Base-by-base conservation (phyloP, 352 stramenopile genomes). In the Globisporangium mamillatum region DNA sequence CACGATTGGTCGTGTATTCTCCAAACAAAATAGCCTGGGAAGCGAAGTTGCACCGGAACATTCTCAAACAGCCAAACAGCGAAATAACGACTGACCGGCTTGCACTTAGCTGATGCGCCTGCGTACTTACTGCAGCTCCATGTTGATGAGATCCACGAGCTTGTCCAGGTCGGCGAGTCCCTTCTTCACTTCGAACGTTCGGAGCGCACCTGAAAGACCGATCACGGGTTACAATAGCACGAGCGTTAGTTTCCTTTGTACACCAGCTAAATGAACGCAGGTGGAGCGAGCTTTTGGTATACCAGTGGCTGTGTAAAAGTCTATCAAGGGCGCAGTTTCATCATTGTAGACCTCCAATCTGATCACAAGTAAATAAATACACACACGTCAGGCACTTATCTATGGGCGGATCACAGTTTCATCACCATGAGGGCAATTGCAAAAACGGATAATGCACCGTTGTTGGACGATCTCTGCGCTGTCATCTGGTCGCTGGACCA, bases 321-420 rank as follows among this genome's bases (percentile, higher is more conserved):
- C 76, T 65, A 97, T 84, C 10, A 97, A 72, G 54, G 91, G 91
- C 52, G 82, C 81, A 1, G 91, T 97, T 71, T 97, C 87, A 27
- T 89, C 74, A 54, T 95, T 94, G 82, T 97, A 97, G 27, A 97
- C 89, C 16, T 92, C 77, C 67, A 97, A 67, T 29, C 86, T 89
- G 32, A 20, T 65, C 24, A 27, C 32, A 55, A 36, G 16, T 20
- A 38, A 24, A 32, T 32, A 41, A 41, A 41, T 44, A 44, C 9
- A 44, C 12, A 46, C 8, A 46, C 12, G 10, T 46, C 38, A 46
- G 4, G 12, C 38, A 46, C 27, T 32, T 32, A 32, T 32, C 27
- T 32, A 32, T 32, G 27, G 3, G 34, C 10, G 34, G 34, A 41
- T 41, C 34, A 41, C 34, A 41, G 10, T 7, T 9, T 63, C 24